Evolutionary conservation across 169 alveolate genomes (phyloP).

Genomic region (Plasmodium gaboni): DNA sequence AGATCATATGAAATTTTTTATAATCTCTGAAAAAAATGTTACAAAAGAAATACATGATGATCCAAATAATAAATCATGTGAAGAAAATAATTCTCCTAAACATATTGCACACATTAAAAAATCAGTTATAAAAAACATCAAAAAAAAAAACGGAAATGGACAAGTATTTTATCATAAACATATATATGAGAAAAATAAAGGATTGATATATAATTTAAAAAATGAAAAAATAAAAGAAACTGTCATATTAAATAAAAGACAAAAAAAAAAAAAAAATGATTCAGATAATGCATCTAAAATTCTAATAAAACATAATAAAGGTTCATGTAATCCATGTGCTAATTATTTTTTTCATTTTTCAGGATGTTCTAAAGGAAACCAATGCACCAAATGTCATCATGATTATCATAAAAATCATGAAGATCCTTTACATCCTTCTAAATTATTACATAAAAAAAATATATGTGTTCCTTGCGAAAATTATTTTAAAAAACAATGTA

Average conservation of each 20-base stretch:
- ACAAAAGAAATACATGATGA: too few relatives aligned
- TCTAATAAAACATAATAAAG: conserved; percentile 27
- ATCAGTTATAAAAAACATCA: too few relatives aligned
- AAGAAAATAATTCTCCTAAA: too few relatives aligned
- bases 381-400: conserved; percentile 31
- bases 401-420: conserved; percentile 35
- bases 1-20: too few relatives aligned
- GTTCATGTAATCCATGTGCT: conserved; percentile 36
- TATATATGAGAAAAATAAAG: background rate
- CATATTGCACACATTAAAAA: too few relatives aligned
- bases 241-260: background rate
- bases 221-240: background rate
- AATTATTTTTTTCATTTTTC: conserved; percentile 22
- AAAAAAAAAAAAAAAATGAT: background rate
- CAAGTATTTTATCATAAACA: background rate
- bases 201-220: background rate
- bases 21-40: too few relatives aligned
- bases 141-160: background rate
- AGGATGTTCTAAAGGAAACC: conserved; percentile 23
- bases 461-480: conserved; percentile 18
- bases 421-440: conserved; percentile 27
- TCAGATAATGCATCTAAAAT: background rate
- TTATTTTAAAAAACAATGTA: conserved; percentile 29
- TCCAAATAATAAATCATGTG: too few relatives aligned
- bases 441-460: conserved; percentile 14